Conservation (phyloP, 306 rosid genomes). For the Cucumis melo region DNA sequence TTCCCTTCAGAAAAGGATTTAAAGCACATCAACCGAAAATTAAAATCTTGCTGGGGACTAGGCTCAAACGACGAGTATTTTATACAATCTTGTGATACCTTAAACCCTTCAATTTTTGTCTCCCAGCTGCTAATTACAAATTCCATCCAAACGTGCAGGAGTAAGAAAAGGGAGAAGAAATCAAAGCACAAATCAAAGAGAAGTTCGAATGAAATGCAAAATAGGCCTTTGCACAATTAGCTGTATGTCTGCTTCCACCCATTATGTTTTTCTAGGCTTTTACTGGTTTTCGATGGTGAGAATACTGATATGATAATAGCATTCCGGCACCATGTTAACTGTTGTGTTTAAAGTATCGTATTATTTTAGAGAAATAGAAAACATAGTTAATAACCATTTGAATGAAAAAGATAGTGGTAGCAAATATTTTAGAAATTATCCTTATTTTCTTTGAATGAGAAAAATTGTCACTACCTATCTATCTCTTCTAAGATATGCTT, state of each 20-base stretch:
- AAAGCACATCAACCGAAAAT: constrained; percentile 74
- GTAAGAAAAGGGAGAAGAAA: constrained; percentile 88
- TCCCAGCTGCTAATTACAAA: neutral
- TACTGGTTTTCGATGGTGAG: neutral
- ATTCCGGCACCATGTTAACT: neutral
- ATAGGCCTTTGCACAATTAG: constrained; percentile 14
- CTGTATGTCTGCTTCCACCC: constrained; percentile 9
- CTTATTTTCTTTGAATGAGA: neutral
- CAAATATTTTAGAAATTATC: neutral
- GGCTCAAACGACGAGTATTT: constrained; percentile 70
- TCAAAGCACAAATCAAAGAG: constrained; percentile 83
- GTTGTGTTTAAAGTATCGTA: neutral
- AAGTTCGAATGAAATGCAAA: constrained; percentile 41
- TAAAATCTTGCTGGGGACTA: constrained; percentile 87
- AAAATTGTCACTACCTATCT: neutral
- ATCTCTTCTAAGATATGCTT: neutral
- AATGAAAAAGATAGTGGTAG: neutral
- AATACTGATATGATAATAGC: neutral
- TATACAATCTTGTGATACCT: constrained; percentile 15
- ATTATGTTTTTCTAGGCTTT: neutral
- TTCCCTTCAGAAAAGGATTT: constrained; percentile 75
- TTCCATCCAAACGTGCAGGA: constrained; percentile 24
- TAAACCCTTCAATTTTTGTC: neutral
- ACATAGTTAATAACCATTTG: neutral
- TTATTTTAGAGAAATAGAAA: neutral